Base-by-base conservation (phyloP, 148 eudicot species). In the Amaranthus hypochondriacus region DNA sequence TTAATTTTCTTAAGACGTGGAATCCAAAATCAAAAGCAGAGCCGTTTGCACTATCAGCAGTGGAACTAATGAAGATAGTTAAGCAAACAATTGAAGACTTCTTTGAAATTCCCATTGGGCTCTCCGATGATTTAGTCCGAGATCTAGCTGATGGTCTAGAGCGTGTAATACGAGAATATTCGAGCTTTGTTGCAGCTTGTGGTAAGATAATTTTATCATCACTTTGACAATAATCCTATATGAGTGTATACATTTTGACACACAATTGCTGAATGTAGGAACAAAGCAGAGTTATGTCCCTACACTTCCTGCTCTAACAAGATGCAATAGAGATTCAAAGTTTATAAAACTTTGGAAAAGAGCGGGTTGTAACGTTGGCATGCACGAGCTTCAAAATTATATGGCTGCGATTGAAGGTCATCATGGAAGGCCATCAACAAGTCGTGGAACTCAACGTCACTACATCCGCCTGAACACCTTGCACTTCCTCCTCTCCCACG, bases 381-480 rank as follows among this genome's bases (percentile, higher is more conserved):
- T 71, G 10, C 82, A 84, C 2, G 88, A 84, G 21, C 65, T 80
- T 48, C 76, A 87, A 64, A 82, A 75, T 7, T 56, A 63, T 21
- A 73, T 75, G 68, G 74, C 79, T 1, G 78, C 76, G 4, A 73
- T 77, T 5, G 96, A 94, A 76, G 88, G 80, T 5, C 86, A 86
- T 61, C 83, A 90, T 56, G 83, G 92, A 6, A 90, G 94, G 9
- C 97, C 97, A 48, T 90, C 99, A 46, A 95, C 99, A 2, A 92
- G 99, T 56, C 87, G 99, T 2, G 97, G 97, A 3, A 95, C 99
- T 0, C 99, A 95, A 77, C 93, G 99, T 69, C 86, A 92, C 18
- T 92, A 92, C 83, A 92, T 90, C 63, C 93, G 97, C 5, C 94
- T 95, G 69, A 95, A 95, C 84, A 91, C 97, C 73, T 72, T 95